Base-by-base conservation (phyloP, 2,329 filamentous ascomycete species). In the Teratosphaeria nubilosa region DNA sequence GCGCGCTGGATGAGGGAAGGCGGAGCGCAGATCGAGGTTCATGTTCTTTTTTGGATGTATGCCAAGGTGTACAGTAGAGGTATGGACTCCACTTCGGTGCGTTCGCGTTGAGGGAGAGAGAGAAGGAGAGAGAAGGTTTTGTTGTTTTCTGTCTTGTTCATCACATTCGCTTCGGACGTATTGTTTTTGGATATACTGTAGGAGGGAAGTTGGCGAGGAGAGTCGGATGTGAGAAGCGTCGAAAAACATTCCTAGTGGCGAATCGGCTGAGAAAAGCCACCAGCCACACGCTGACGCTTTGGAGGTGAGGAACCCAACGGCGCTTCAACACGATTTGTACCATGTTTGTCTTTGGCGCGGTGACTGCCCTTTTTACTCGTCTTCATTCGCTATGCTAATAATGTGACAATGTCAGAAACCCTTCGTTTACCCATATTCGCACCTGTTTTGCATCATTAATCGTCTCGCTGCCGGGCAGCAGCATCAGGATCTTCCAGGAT, bases 401-500 rank as follows among this genome's bases (percentile, higher is more conserved):
- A 48, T 22, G 22, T 48, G 20, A 22, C 22, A 22, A 48, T 48
- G 11, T 48, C 41, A 48, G 41, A 48, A 48, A n/a, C 9, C 16
- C n/a, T 22, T 48, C 41, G 2, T 2, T 22, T 9, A 20, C 22
- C 20, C 20, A 48, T 10, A 9, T 10, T 5, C 16, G 9, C 41
- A 22, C 41, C 41, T 9, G n/a, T 48, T 48, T 48, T 48, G n/a
- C 41, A 48, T 22, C 20, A 5, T 48, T 48, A 48, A 16, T 16
- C 41, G 41, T 48, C 32, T 25, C 16, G 56, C 59, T 60, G 59
- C 59, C 34, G 37, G 34, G 27, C 20, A 54, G 56, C 56, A 48
- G 32, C 59, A 58, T 45, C 53, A 50, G 31, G 53, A 51, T 30
- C 55, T 55, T 7, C 63, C 56, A 48, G 41, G 34, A 78, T 78